Evolutionary conservation across 2,329 filamentous ascomycete species (phyloP).

Genomic region (Boeremia exigua): DNA sequence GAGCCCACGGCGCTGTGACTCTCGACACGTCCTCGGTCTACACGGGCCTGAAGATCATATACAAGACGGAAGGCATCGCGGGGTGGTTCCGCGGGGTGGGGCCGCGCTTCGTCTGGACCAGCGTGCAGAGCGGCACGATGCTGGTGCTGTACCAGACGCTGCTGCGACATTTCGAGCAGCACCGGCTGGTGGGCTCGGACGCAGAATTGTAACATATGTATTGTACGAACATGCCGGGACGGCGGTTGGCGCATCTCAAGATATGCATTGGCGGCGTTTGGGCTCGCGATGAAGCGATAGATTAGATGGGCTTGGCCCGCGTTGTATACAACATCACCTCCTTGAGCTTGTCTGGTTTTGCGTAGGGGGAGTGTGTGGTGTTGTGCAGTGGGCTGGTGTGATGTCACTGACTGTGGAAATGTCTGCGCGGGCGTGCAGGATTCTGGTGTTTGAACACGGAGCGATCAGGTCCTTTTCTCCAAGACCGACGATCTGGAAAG

Average conservation of each 20-base stretch:
- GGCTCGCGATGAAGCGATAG: conserved; percentile 18
- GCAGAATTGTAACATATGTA: conserved; percentile 24
- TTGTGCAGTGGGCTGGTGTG: too few species aligned
- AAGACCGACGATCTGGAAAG: too few species aligned
- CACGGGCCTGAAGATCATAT: conserved; percentile 84
- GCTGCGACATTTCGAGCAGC: conserved; percentile 74
- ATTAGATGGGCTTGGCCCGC: conserved; percentile 3
- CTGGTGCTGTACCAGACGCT: conserved; percentile 92
- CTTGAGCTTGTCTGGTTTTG: neutral
- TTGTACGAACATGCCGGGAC: conserved; percentile 22
- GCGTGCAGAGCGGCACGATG: conserved; percentile 96
- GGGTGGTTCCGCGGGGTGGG: conserved; percentile 97
- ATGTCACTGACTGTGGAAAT: too few species aligned
- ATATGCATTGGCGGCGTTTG: conserved; percentile 28
- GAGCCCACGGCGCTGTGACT: conserved; percentile 76
- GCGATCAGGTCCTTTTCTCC: too few species aligned
- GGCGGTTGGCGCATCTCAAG: conserved; percentile 11
- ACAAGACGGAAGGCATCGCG: conserved; percentile 82
- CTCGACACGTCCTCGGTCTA: conserved; percentile 90
- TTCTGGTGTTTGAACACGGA: too few species aligned
- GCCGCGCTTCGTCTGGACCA: conserved; percentile 93
- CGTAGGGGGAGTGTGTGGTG: too few species aligned
- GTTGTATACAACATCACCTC: neutral
- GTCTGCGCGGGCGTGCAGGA: too few species aligned
- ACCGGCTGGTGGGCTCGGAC: conserved; percentile 46